Evolutionary conservation across 345 rosid species (phyloP).

Genomic region (Anastatica hierochuntica): DNA sequence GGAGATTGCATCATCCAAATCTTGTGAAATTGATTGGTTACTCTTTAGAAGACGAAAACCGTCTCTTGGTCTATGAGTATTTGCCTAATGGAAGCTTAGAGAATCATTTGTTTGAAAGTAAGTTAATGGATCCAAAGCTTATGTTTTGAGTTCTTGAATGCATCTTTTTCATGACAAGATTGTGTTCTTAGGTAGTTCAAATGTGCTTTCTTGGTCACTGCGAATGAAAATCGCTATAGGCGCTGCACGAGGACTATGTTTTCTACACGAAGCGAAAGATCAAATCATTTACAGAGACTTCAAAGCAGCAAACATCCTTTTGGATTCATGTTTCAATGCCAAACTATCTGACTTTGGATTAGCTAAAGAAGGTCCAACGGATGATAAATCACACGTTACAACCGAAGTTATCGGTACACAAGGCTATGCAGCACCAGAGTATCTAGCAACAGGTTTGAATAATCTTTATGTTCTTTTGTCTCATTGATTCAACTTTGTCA

Average conservation of each 20-base stretch:
- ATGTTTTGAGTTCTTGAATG: too few species aligned
- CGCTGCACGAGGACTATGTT: slow-evolving; percentile 72
- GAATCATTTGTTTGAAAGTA: slow-evolving; percentile 64
- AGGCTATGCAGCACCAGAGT: slow-evolving; percentile 95
- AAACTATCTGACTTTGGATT: slow-evolving; percentile 94
- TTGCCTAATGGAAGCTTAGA: slow-evolving; percentile 76
- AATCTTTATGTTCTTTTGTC: too few species aligned
- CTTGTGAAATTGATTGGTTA: slow-evolving; percentile 70
- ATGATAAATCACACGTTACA: slow-evolving; percentile 80
- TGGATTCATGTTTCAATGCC: slow-evolving; percentile 63
- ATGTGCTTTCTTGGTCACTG: slow-evolving; percentile 49
- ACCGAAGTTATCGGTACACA: slow-evolving; percentile 79
- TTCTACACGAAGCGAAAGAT: slow-evolving; percentile 55
- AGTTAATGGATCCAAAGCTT: slow-evolving; percentile 7
- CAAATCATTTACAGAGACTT: slow-evolving; percentile 79
- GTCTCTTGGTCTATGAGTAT: slow-evolving; percentile 76
- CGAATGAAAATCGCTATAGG: slow-evolving; percentile 61
- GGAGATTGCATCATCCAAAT: slow-evolving; percentile 71
- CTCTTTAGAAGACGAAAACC: slow-evolving; percentile 50
- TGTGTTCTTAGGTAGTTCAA: slow-evolving; percentile 3
- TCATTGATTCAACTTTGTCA: too few species aligned
- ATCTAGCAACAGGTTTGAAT: slow-evolving; percentile 63
- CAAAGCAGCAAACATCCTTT: slow-evolving; percentile 68
- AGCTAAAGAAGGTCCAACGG: slow-evolving; percentile 91
- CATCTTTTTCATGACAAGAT: neutral